These are phyloP conservation scores for Arctium minus DNA, from an alignment of 129 eudicot species.

Conservation along the genomic window DNA sequence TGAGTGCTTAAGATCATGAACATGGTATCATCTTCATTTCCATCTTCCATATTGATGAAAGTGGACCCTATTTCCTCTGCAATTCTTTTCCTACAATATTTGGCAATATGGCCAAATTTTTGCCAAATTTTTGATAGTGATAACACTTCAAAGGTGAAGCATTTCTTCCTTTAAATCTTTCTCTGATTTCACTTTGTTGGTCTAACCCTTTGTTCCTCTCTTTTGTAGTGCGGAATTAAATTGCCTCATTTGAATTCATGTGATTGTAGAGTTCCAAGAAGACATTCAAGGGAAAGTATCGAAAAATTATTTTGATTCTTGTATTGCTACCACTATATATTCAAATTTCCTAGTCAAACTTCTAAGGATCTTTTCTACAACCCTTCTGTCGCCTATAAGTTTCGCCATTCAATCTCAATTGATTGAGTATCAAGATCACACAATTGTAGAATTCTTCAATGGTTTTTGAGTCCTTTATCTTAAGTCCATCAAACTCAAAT, in stretches of 20 bases:
- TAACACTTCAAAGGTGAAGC: no score
- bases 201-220: neutral
- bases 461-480: neutral
- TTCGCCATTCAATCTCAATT: constrained; percentile 7
- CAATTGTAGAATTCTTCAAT: neutral
- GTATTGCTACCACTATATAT: neutral
- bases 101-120: neutral
- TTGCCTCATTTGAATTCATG: constrained; percentile 4
- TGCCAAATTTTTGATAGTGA: no score
- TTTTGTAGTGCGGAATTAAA: neutral
- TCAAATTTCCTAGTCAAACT: constrained; percentile 1
- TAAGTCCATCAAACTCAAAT: neutral
- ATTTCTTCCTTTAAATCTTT: no score
- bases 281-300: neutral
- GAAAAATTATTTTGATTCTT: constrained; percentile 4
- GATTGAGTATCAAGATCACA: neutral
- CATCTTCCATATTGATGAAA: neutral
- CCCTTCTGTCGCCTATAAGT: neutral
- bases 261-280: constrained; percentile 13
- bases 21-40: neutral
- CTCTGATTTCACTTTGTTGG: no score
- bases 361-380: neutral
- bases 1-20: neutral
- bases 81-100: neutral
- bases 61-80: neutral